These are phyloP conservation scores for Nicotiana paniculata DNA, from an alignment of 257 asterid genomes.

Conservation along the genomic window DNA sequence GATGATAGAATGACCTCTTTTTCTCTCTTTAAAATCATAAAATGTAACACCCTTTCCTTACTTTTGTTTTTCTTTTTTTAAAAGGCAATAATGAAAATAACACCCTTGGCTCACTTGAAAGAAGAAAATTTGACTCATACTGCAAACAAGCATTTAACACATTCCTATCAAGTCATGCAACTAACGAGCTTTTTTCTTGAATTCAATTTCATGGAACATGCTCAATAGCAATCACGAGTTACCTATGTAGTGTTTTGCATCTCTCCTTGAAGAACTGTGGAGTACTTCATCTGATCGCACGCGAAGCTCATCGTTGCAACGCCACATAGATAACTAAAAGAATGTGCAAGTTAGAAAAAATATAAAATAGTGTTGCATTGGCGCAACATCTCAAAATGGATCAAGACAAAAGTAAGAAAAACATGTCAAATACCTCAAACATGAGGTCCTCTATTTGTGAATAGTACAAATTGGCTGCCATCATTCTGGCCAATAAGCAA, in stretches of 20 bases:
- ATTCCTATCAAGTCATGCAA: not conserved
- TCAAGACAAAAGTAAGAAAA: not conserved
- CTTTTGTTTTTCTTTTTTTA: not conserved
- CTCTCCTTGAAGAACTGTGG: slow-evolving; percentile 30
- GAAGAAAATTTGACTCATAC: not conserved
- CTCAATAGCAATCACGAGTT: not conserved
- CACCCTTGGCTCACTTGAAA: not conserved
- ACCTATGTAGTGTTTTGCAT: slow-evolving; percentile 48
- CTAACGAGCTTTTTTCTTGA: not conserved
- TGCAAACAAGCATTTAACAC: not conserved
- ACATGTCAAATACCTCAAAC: slow-evolving; percentile 63
- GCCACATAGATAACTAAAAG: slow-evolving; percentile 44
- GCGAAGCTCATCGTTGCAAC: slow-evolving; percentile 48
- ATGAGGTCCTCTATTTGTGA: slow-evolving; percentile 91
- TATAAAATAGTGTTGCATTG: not conserved
- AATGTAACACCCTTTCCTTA: not conserved
- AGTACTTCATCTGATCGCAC: slow-evolving; percentile 26
- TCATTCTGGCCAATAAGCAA: slow-evolving; percentile 48
- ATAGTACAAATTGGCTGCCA: slow-evolving; percentile 67
- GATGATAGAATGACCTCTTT: not conserved
- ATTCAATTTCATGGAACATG: not conserved
- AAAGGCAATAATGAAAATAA: not conserved
- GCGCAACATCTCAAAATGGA: not conserved
- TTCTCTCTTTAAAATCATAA: not conserved
- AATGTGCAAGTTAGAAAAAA: not conserved